Percentiles rank a stretch among this genome's conserved stretches.
Evolutionary conservation across 352 stramenopile genomes (phyloP).

Genomic region (Aphanomyces euteiches): DNA sequence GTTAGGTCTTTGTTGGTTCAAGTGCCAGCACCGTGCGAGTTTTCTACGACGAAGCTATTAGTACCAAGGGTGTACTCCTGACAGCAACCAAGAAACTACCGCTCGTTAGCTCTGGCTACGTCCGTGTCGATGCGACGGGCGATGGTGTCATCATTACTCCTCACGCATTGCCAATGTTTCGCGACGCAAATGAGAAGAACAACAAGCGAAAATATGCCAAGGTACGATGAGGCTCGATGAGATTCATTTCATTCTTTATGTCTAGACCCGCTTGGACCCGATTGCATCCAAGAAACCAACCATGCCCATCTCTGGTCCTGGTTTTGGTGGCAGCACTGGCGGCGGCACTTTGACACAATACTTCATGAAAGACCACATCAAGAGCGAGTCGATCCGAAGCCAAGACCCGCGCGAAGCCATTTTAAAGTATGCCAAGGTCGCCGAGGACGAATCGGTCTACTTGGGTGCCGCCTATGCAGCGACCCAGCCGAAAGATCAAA

Average conservation of each 20-base stretch:
- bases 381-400: conserved; percentile 69
- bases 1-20: conserved; percentile 58
- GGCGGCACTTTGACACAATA: conserved; percentile 84
- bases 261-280: conserved; percentile 48
- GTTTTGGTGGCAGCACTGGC: conserved; percentile 73
- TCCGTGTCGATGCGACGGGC: conserved; percentile 53
- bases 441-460: conserved; percentile 68
- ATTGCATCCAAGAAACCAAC: conserved; percentile 71
- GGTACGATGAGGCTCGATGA: neutral
- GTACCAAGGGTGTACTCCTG: conserved; percentile 71
- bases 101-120: conserved; percentile 45
- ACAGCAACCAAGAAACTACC: conserved; percentile 79
- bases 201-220: conserved; percentile 77
- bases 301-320: conserved; percentile 66
- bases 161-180: conserved; percentile 76
- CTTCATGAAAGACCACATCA: conserved; percentile 86
- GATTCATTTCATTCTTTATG: neutral
- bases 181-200: conserved; percentile 45
- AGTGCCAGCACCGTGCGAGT: conserved; percentile 61
- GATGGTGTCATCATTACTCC: conserved; percentile 73
- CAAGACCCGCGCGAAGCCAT: conserved; percentile 84
- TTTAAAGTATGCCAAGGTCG: conserved; percentile 78
- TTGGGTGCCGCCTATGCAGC: conserved; percentile 52
- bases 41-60: conserved; percentile 66
- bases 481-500: conserved; percentile 47